Base-by-base conservation (phyloP, 2,329 filamentous ascomycete genomes). In the Salinomyces thailandicus region DNA sequence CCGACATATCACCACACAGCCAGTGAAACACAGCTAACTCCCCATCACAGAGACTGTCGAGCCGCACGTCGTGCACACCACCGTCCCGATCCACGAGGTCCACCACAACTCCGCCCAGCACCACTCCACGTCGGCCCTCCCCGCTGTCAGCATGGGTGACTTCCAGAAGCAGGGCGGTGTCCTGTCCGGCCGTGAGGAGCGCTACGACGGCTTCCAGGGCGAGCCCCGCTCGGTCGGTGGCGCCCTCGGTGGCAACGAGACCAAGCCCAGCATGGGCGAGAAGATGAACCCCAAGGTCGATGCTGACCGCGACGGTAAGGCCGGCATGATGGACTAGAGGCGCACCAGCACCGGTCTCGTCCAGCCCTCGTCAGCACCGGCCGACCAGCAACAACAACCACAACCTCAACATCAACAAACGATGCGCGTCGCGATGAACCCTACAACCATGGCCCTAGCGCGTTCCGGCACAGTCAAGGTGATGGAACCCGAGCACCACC, bases 41-140 rank as follows among this genome's bases (percentile, higher is more conserved):
- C n/a, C n/a, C 15, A 5, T 4, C 33, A 15, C 37, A 48, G 76
- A 84, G 46, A 75, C 71, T 1, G 64, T 84, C 18, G 72, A 81
- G 45, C 78, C 77, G 2, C 68, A 74, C 12, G 52, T 85, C 3
- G 67, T 83, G 1, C 81, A 85, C 63, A 84, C 76, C 16, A 83
- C 77, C 1, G 67, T 81, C 0, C 81, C 80, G 0, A 69, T 85
- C 28, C 80, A 85, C 46, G 81, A 85, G 61, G 71, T 73, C 2
- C 80, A 85, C 53, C 76, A 83, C 49, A 75, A 79, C 34, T 66
- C 72, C 11, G 67, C 79, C 1, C 69, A 80, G 41, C 75, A 81
- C 53, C 81, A 85, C 52, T 66, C 69, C 29, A 70, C 76, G 2
- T 76, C 77, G 1, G 67, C 72, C 3, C 66, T 85, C 0, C 79